Base-by-base conservation (phyloP, 2,329 filamentous ascomycete genomes). In the Neurospora sp. region DNA sequence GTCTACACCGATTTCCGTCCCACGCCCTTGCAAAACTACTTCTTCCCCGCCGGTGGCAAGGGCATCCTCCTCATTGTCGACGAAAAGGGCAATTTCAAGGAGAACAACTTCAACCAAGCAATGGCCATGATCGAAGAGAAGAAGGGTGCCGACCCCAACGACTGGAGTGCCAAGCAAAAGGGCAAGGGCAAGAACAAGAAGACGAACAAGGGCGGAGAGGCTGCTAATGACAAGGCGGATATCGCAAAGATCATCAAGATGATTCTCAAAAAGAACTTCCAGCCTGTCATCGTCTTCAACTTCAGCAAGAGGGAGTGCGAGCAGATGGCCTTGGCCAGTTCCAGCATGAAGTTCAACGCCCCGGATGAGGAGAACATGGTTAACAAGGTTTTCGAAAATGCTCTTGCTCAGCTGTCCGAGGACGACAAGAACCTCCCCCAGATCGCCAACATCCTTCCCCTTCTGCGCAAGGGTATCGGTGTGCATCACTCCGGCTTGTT, bases 301-400 rank as follows among this genome's bases (percentile, higher is more conserved):
- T 99, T 99, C 83, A 97, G 94, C 85, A 99, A 99, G 83, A 88
- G 95, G 74, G 95, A 98, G 77, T 97, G 95, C 79, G 96, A 99
- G 82, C 89, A 90, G 72, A 89, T 96, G 80, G 96, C 96, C 1
- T 84, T 99, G 66, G 88, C 93, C 75, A 94, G 97, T 82, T 95
- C 90, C 68, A 87, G 88, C 71, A 87, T 98, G 77, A 90, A 92
- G 66, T 97, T 99, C 86, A 99, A 99, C 82, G 93, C 97, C 74
- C 93, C 97, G 28, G 94, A 92, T 0, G 96, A 99, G 81, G 97
- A 97, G 80, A 89, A 89, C 33, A 93, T 98, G 91, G 96, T 99
- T 1, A 88, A 88, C 69, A 96, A 96, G 76, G 96, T 99, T 39
- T 99, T 99, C 79, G 87, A 91, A 73, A 98, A 92, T 76, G 96